Evolutionary conservation across 2,329 filamentous ascomycete species (phyloP).

Genomic region (Simplicillium sp.): DNA sequence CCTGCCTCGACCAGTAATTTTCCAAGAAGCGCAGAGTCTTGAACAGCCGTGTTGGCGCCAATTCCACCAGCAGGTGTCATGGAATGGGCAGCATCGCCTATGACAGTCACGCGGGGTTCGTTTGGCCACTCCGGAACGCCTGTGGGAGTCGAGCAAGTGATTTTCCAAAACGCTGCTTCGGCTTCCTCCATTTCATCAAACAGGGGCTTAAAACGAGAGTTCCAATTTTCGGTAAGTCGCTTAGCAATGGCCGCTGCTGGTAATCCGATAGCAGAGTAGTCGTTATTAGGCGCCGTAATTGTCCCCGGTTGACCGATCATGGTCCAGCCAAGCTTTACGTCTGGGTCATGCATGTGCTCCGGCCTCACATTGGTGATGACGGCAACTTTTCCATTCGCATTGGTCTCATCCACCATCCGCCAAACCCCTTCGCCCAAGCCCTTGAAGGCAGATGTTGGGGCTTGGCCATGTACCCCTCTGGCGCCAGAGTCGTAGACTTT

Average conservation of each 20-base stretch:
- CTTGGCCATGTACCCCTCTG: slow-evolving; percentile 56
- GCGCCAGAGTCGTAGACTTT: slow-evolving; percentile 57
- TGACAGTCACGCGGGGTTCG: slow-evolving; percentile 45
- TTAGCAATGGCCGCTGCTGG: slow-evolving; percentile 49
- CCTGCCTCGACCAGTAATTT: slow-evolving; percentile 40
- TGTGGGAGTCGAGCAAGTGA: slow-evolving; percentile 50
- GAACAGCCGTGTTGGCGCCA: slow-evolving; percentile 47
- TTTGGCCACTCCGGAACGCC: slow-evolving; percentile 53
- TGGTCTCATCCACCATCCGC: slow-evolving; percentile 36
- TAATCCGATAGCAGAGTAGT: slow-evolving; percentile 48
- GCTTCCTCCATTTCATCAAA: slow-evolving; percentile 47
- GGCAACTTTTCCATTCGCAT: slow-evolving; percentile 35
- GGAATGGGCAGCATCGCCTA: slow-evolving; percentile 47
- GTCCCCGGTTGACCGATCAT: slow-evolving; percentile 48
- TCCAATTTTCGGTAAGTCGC: slow-evolving; percentile 42
- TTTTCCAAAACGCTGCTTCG: slow-evolving; percentile 58
- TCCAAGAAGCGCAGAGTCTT: slow-evolving; percentile 45
- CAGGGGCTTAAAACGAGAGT: slow-evolving; percentile 42
- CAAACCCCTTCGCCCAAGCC: slow-evolving; percentile 55
- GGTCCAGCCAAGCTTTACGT: slow-evolving; percentile 53
- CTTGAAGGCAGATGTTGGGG: slow-evolving; percentile 51
- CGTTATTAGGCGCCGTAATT: slow-evolving; percentile 47
- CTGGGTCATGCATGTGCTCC: slow-evolving; percentile 47
- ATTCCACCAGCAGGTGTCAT: slow-evolving; percentile 50
- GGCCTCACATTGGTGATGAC: slow-evolving; percentile 56